Evolutionary conservation across 2,329 filamentous ascomycete species (phyloP), one percentile per base, ranked within the genome.

Genomic region (Stagonosporopsis rhizophila): DNA sequence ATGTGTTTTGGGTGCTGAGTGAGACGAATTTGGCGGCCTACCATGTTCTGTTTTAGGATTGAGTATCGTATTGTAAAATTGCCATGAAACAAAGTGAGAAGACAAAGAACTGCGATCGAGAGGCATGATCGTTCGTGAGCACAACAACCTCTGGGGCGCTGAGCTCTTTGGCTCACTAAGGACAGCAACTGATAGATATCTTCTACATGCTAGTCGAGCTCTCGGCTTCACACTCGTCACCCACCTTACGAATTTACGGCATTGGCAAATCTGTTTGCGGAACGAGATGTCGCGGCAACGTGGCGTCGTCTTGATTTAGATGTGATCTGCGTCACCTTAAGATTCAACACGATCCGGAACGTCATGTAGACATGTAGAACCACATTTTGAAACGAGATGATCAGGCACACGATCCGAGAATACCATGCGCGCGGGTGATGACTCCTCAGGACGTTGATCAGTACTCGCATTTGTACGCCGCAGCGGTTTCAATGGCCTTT

Each of bases 241-340:
- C 34, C 27, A 32, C 15, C 25, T 22, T 34, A 15, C 34, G 48
- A 39, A 39, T 25, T 9, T 19, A 19, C 22, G 25, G 42, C 34
- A 19, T 35, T 34, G 12, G 42, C 34, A 39, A 47, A 27, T 20
- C 15, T 15, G 44, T 44, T 48, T 54, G 44, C 51, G 32, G 51
- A 54, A 54, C 48, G 38, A 28, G 38, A 38, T 32, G 9, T 20
- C 14, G 27, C 15, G 23, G 38, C 44, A 32, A 54, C 32, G 38
- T 39, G 38, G 42, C 44, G 50, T 46, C 44, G 42, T 22, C 30
- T 37, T 34, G 14, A 46, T 44, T 40, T 6, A 34, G 30, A n/a
- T 32, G 30, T n/a, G 8, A 32, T 8, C 6, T n/a, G 30, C 30
- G 30, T n/a, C 14, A 32, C 30, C 30, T n/a, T 1, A 32, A 32